These are phyloP conservation scores for Serendipita sp. DNA, from an alignment of 768 basidiomycete species.

Conservation along the genomic window DNA sequence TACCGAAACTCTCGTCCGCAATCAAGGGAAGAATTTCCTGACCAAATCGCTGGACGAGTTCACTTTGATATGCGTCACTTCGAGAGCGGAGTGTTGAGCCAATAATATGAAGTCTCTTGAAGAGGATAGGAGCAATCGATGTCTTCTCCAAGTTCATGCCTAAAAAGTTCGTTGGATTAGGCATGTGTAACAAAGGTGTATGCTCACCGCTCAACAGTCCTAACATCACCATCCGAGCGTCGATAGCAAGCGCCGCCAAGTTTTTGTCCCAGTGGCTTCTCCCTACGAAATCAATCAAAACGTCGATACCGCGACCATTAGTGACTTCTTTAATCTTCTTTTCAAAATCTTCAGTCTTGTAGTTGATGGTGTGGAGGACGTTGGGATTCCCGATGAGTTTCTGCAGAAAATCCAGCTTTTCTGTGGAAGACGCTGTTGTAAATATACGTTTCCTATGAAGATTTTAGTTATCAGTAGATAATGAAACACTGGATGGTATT, in stretches of 20 bases:
- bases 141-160: conserved; percentile 36
- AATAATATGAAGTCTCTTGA: conserved; percentile 74
- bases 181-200: background rate
- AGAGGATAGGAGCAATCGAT: conserved; percentile 51
- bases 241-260: conserved; percentile 15
- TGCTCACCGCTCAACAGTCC: conserved; percentile 14
- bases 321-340: conserved; percentile 19
- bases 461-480: background rate
- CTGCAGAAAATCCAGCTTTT: conserved; percentile 24
- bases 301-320: conserved; percentile 19
- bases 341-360: conserved; percentile 22
- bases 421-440: conserved; percentile 71
- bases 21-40: conserved; percentile 14
- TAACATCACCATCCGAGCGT: conserved; percentile 18
- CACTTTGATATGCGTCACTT: conserved; percentile 56
- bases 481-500: conserved; percentile 19
- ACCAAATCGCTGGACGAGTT: conserved; percentile 25
- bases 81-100: conserved; percentile 77
- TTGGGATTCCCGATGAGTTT: conserved; percentile 9
- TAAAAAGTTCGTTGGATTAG: conserved; percentile 17
- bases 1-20: conserved; percentile 2
- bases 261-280: conserved; percentile 18
- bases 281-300: conserved; percentile 21
- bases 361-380: conserved; percentile 20
- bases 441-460: conserved; percentile 45